Base-by-base conservation (phyloP, 2,329 filamentous ascomycete species). In the Trichoderma endophyticum region DNA sequence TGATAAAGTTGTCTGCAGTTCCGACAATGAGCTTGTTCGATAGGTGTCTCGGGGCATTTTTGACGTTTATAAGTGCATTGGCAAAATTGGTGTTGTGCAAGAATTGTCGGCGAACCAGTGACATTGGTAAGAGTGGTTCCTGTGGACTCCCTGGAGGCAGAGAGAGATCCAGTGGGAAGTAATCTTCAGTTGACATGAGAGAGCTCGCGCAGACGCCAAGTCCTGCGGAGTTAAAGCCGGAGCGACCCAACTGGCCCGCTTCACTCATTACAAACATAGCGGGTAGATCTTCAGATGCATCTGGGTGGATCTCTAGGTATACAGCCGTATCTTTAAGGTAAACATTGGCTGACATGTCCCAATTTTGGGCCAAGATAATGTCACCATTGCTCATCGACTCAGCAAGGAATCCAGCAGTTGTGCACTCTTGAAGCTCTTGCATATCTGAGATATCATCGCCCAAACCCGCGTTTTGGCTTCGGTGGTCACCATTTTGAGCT, bases 131-230 rank as follows among this genome's bases (percentile, higher is more conserved):
- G 2, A 69, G 36, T 24, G 70, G 70, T 21, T 30, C n/a, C 28
- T 71, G 69, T 11, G 60, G 28, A 12, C 24, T 51, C 24, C 32
- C 32, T 14, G 69, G 30, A 39, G 63, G n/a, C 43, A 51, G 4
- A 21, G 43, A 51, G 43, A 51, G 43, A 51, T 51, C 9, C 2
- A 51, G 15, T 51, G 72, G 72, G 28, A 64, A 70, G 18, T 72
- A 73, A 59, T 73, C 72, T 56, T 71, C 72, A 5, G 70, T 73
- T 15, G 72, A 73, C 61, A 72, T 73, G 56, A 72, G 72, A 7
- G 70, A 73, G 65, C 63, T 63, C 8, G 72, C 70, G 18, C 60
- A 69, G 21, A 73, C 65, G 12, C 24, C 72, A 8, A 73, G 54
- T 21, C 72, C 72, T 6, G 56, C 48, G 3, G 72, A 69, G 48